Evolutionary conservation across 169 alveolate species (phyloP), one percentile per base, ranked within the genome.

Genomic region (Plasmodium yoelii): DNA sequence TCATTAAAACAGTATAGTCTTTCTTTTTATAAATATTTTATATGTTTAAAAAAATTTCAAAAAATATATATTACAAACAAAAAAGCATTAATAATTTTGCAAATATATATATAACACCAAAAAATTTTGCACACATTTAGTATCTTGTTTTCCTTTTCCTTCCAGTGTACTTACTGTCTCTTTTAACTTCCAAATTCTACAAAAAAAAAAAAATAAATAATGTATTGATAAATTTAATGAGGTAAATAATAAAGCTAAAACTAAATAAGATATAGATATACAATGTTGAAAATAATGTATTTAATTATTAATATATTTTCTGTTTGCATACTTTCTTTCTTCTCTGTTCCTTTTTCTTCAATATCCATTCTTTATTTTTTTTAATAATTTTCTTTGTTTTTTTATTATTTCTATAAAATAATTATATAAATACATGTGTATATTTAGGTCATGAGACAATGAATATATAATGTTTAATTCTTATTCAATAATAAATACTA

Each of bases 161-260:
- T 49, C 99, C 99, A 47, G 99, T 97, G 74, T 97, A 98, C 88
- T 97, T 97, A 42, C 99, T 95, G 87, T 98, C 99, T 34, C 98
- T 96, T 68, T 98, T 95, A 12, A 97, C 98, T 34, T 95, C 95
- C 77, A 95, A 92, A 10, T 99, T 99, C 94, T 93, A 82, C 10
- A n/a, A 69, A 53, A 39, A 10, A 24, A 92, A 28, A 69, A 53
- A 39, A 10, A 24, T 91, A 28, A 12, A 10, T 18, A n/a, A 64
- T 5, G 49, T 10, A 73, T 26, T 42, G 39, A 64, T 46, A 77
- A 24, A 56, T 1, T 10, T 28, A 24, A 28, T 44, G 28, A 75
- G 1, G 44, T 47, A 26, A 10, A 39, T 0, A 28, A 28, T 28
- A 28, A 28, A 28, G 2, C 39, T 34, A 34, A 4, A 5, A 34